Evolutionary conservation across 2,329 filamentous ascomycete species (phyloP).

Genomic region (Bipolaris oryzae): DNA sequence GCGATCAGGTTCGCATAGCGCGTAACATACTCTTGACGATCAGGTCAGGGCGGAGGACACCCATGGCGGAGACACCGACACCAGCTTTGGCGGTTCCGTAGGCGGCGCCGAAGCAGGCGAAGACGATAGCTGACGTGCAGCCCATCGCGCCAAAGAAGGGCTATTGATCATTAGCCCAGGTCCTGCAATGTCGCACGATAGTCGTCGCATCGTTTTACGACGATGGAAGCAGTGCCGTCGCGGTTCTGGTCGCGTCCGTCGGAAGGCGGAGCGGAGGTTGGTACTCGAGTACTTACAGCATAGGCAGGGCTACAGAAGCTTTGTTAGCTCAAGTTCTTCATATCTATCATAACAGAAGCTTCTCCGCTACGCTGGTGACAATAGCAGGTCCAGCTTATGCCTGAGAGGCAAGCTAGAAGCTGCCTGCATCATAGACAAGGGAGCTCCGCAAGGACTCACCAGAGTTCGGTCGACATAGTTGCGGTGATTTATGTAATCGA

Average conservation of each 20-base stretch:
- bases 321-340: constrained; percentile 38
- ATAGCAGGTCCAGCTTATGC: constrained; percentile 44
- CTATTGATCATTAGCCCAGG: constrained; percentile 50
- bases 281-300: constrained; percentile 76
- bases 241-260: constrained; percentile 27
- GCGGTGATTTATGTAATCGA: constrained; percentile 33
- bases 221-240: constrained; percentile 17
- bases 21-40: constrained; percentile 93
- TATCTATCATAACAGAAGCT: constrained; percentile 2
- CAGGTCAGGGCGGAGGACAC: constrained; percentile 94
- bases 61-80: constrained; percentile 97
- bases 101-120: constrained; percentile 94
- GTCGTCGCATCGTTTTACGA: constrained; percentile 17
- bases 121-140: constrained; percentile 92
- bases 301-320: constrained; percentile 80
- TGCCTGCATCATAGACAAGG: constrained; percentile 33
- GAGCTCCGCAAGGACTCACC: constrained; percentile 65
- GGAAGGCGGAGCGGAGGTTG: constrained; percentile 30
- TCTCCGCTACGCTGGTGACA: constrained; percentile 21
- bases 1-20: background rate
- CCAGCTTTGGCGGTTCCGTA: constrained; percentile 99
- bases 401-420: constrained; percentile 46
- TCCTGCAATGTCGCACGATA: constrained; percentile 6
- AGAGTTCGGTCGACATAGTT: constrained; percentile 81
- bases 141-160: constrained; percentile 98